A percentile compares a stretch with the other conserved stretches of the same genome.
phyloP scores from a whole-genome alignment of 495 filamentous ascomycete genomes.

The Pseudoneurospora amorphoporcata region DNA sequence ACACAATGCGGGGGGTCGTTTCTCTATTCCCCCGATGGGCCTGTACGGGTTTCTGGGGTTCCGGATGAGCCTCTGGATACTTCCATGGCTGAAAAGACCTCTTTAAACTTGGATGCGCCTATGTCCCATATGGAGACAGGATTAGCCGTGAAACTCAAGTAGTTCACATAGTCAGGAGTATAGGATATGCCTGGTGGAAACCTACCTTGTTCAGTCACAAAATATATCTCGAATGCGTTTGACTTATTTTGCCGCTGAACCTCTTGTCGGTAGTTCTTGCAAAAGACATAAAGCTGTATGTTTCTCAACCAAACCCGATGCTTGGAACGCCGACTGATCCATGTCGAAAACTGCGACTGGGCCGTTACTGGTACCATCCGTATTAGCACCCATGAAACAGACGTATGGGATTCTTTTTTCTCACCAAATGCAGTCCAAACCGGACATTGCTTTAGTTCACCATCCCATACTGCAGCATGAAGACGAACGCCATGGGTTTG shows the following conservation, averaged over 20 bases:
- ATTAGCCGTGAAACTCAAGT: neutral
- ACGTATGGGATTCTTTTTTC: neutral
- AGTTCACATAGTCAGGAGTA: neutral
- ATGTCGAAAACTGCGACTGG: slow-evolving; percentile 43
- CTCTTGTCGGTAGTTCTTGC: slow-evolving; percentile 44
- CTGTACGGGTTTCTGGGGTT: slow-evolving; percentile 8
- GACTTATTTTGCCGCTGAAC: slow-evolving; percentile 33
- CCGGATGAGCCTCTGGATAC: slow-evolving; percentile 18
- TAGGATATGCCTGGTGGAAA: neutral
- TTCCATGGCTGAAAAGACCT: slow-evolving; percentile 23
- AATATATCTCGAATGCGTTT: slow-evolving; percentile 36
- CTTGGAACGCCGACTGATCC: slow-evolving; percentile 42
- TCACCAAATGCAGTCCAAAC: slow-evolving; percentile 67
- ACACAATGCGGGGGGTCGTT: neutral
- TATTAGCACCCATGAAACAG: neutral
- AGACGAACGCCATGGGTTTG: slow-evolving; percentile 50
- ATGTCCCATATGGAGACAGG: neutral
- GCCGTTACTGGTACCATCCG: slow-evolving; percentile 42
- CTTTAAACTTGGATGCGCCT: slow-evolving; percentile 30
- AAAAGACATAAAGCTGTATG: slow-evolving; percentile 53
- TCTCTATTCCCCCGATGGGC: slow-evolving; percentile 1
- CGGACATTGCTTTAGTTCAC: slow-evolving; percentile 42
- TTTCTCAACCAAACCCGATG: slow-evolving; percentile 51
- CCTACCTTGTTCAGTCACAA: slow-evolving; percentile 31
- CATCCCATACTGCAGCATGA: slow-evolving; percentile 41